These are phyloP conservation scores for Astrocystis sublimbata DNA, from an alignment of 495 filamentous ascomycete genomes.

Conservation along the genomic window DNA sequence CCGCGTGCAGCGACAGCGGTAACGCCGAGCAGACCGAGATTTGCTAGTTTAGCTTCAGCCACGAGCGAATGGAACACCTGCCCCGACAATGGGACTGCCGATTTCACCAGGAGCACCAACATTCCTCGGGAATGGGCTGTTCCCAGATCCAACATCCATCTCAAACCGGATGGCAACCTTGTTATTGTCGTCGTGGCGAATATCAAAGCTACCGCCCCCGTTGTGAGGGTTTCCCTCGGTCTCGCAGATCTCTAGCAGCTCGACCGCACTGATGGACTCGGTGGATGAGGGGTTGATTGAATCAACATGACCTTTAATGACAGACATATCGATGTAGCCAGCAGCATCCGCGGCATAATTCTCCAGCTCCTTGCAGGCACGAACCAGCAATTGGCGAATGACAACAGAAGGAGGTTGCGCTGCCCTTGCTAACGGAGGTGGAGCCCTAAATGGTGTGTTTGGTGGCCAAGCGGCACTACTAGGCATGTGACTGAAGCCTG, in stretches of 20 bases:
- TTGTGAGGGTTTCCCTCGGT: slow-evolving; percentile 85
- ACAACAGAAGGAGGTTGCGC: slow-evolving; percentile 45
- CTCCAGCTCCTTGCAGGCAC: slow-evolving; percentile 48
- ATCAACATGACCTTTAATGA: slow-evolving; percentile 67
- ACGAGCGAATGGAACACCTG: slow-evolving; percentile 18
- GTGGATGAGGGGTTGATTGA: slow-evolving; percentile 55
- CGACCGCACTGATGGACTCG: slow-evolving; percentile 61
- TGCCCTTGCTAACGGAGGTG: slow-evolving; percentile 29
- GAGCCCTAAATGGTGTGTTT: slow-evolving; percentile 28
- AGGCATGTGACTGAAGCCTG: slow-evolving; percentile 22
- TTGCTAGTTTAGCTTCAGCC: background rate
- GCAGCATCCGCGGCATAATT: slow-evolving; percentile 37
- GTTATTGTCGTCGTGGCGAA: slow-evolving; percentile 52
- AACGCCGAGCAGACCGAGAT: background rate
- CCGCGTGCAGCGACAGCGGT: background rate
- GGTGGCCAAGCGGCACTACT: slow-evolving; percentile 28
- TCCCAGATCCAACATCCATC: slow-evolving; percentile 22
- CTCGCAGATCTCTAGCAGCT: slow-evolving; percentile 87
- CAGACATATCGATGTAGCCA: slow-evolving; percentile 67
- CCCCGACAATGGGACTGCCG: slow-evolving; percentile 58
- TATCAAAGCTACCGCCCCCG: slow-evolving; percentile 80
- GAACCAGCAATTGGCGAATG: slow-evolving; percentile 52
- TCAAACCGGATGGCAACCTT: slow-evolving; percentile 54
- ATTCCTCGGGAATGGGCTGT: slow-evolving; percentile 31
- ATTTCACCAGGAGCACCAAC: slow-evolving; percentile 54